Base-by-base conservation (phyloP, 164 flowering plant species). In the Stephania yunnanensis region DNA sequence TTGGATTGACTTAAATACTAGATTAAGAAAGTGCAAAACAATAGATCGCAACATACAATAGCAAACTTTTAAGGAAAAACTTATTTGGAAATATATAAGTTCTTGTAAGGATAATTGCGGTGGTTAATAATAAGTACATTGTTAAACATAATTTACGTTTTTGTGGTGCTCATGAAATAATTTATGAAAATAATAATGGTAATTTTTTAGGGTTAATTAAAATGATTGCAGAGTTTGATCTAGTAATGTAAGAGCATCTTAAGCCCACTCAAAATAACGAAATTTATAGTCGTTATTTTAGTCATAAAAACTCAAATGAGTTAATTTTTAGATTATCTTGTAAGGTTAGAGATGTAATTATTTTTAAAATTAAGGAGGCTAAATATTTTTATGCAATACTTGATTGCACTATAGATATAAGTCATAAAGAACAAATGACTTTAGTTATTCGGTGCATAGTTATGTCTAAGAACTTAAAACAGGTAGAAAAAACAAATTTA, bases 311-410 rank as follows among this genome's bases (percentile, higher is more conserved):
- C 3, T 66, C 12, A 52, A 29, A 71, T 52, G 74, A 71, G 10
- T 52, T 71, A 13, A 71, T n/a, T 12, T 29, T 30, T 36, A 20
- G 15, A 71, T 36, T 36, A 36, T 36, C 42, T 36, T 36, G 3
- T 36, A 36, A 36, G 4, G 42, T 36, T 36, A 50, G 31, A 50
- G 25, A 45, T 10, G 8, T 29, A 6, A 68, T 71, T 29, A 22
- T 71, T 25, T 3, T 3, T 25, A 71, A 8, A 52, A 71, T 50
- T 25, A 50, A 71, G 10, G 74, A 71, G 29, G 65, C 45, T 2
- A 53, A 50, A 29, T 71, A 71, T 30, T 71, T 50, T 25, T 71
- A 66, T 25, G 52, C 6, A 36, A 52, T 71, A 71, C 74, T 50
- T 71, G 45, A 71, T 52, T 71, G 42, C 29, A 71, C 74, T 25